phyloP scores from a whole-genome alignment of 441 rosid species.

The Syzygium syzygioides region DNA sequence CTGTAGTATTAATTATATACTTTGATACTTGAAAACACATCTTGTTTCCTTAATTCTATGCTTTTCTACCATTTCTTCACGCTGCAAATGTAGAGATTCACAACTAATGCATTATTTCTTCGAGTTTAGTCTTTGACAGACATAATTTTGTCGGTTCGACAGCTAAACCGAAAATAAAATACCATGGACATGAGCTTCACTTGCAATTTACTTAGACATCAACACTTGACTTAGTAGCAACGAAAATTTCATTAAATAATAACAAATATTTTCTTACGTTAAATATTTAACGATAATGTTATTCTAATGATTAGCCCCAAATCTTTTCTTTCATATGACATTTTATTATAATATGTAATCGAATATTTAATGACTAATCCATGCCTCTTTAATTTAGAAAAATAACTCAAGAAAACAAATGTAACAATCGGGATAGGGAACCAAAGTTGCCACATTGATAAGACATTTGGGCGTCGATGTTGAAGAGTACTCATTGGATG shows the following conservation, averaged over 20 bases:
- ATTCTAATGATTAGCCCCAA: not conserved
- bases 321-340: not conserved
- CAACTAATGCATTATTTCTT: not conserved
- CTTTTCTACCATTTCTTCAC: not conserved
- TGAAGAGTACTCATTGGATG: not conserved
- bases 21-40: not conserved
- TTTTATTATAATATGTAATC: not conserved
- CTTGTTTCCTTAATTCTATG: not conserved
- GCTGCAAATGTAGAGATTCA: not conserved
- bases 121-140: not conserved
- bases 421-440: not conserved
- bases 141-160: not conserved
- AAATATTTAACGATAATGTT: not conserved
- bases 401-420: not conserved
- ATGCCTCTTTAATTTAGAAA: not conserved
- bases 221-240: not conserved
- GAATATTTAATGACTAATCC: not conserved
- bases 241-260: not conserved
- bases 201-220: not conserved
- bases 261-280: not conserved
- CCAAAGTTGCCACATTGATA: not conserved
- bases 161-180: not conserved
- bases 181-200: not conserved
- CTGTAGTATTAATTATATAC: not conserved
- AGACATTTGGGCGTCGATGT: not conserved